These are phyloP conservation scores for Bolboschoenus planiculmis DNA, from an alignment of 176 grass and related monocot species.

Conservation along the genomic window DNA sequence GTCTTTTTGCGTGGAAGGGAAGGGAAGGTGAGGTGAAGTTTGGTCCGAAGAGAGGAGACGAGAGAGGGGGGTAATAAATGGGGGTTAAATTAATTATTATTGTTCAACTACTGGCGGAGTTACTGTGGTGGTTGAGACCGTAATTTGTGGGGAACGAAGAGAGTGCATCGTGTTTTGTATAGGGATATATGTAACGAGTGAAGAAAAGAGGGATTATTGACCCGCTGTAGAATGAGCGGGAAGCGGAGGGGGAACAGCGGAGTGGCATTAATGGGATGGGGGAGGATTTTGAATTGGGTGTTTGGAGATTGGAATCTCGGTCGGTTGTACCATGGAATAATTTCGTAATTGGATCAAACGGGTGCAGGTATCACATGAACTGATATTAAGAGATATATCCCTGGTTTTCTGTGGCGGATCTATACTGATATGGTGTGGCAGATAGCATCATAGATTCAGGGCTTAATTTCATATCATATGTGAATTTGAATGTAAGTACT, in stretches of 20 bases:
- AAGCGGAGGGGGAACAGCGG: neutral
- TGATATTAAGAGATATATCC: neutral
- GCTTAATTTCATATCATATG: neutral
- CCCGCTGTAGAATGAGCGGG: neutral
- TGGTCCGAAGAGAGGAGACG: too few species aligned
- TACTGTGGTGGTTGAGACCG: constrained; percentile 5
- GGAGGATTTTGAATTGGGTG: neutral
- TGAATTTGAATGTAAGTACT: neutral
- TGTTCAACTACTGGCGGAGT: constrained; percentile 17
- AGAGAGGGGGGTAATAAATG: constrained; percentile 18
- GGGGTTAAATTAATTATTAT: constrained; percentile 22
- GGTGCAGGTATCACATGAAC: constrained; percentile 8
- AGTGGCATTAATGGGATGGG: neutral
- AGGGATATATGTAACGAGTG: neutral
- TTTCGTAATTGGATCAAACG: constrained; percentile 1
- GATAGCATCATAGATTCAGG: neutral
- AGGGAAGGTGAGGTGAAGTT: neutral
- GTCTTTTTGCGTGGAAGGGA: neutral
- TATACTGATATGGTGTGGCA: neutral
- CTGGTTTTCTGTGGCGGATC: neutral
- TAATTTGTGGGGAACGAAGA: neutral
- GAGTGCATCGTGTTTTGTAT: neutral
- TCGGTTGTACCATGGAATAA: constrained; percentile 12
- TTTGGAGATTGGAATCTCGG: constrained; percentile 10
- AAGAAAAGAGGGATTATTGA: neutral